Evolutionary conservation across 257 asterid species (phyloP).

Genomic region (Voacanga thouarsii): DNA sequence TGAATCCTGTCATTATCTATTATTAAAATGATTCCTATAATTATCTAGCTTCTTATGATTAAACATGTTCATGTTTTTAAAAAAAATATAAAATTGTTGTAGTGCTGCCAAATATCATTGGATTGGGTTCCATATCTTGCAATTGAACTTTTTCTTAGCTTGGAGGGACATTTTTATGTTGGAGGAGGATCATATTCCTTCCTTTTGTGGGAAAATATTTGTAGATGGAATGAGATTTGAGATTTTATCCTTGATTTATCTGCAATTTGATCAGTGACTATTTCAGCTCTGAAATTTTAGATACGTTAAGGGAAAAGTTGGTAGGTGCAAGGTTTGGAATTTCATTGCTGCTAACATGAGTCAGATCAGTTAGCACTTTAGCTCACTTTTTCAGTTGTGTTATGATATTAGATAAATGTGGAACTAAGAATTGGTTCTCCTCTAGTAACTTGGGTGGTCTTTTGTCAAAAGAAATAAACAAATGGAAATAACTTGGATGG

Average conservation of each 20-base stretch:
- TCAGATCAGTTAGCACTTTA: background rate
- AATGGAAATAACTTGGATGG: background rate
- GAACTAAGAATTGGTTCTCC: background rate
- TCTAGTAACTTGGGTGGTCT: background rate
- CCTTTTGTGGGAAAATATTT: background rate
- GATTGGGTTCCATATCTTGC: background rate
- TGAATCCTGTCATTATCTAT: background rate
- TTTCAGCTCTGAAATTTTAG: background rate
- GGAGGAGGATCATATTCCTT: background rate
- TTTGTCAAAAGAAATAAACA: background rate
- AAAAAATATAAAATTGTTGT: no score
- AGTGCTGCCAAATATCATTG: background rate
- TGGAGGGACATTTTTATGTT: background rate
- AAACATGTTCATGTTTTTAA: background rate
- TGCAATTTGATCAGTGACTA: background rate
- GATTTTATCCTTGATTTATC: background rate
- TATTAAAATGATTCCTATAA: background rate
- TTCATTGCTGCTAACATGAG: background rate
- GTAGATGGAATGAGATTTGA: background rate
- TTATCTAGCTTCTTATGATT: background rate
- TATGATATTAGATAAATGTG: background rate
- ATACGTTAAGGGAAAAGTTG: background rate
- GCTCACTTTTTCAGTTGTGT: background rate
- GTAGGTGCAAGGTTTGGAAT: background rate
- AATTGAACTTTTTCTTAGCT: background rate